Evolutionary conservation across 371 early-diverging fungal genomes (phyloP).

Genomic region (Mortierella sp.): DNA sequence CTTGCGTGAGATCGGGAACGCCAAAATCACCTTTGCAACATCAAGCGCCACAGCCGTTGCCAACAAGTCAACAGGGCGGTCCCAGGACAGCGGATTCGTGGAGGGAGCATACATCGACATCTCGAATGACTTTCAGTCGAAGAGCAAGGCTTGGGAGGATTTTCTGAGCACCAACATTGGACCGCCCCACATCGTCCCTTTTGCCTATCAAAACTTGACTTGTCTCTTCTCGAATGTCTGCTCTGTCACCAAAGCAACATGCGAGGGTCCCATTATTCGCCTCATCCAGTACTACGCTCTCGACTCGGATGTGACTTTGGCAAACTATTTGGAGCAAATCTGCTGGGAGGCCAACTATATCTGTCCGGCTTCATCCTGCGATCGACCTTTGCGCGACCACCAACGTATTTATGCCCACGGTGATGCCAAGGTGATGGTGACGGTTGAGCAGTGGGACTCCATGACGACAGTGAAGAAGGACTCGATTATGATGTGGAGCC

Average conservation of each 20-base stretch:
- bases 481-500: slow-evolving; percentile 87
- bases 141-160: slow-evolving; percentile 66
- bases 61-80: slow-evolving; percentile 54
- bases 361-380: slow-evolving; percentile 82
- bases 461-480: slow-evolving; percentile 77
- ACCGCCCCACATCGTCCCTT: slow-evolving; percentile 70
- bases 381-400: slow-evolving; percentile 80
- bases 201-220: slow-evolving; percentile 76
- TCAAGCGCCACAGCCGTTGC: slow-evolving; percentile 26
- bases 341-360: slow-evolving; percentile 72
- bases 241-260: slow-evolving; percentile 74
- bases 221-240: slow-evolving; percentile 83
- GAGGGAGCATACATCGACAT: slow-evolving; percentile 67
- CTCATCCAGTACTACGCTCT: slow-evolving; percentile 83
- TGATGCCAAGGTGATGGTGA: slow-evolving; percentile 80
- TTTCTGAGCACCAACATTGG: slow-evolving; percentile 66
- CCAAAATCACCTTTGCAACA: slow-evolving; percentile 39
- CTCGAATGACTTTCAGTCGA: slow-evolving; percentile 64
- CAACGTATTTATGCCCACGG: slow-evolving; percentile 89
- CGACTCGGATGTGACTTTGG: slow-evolving; percentile 87
- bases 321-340: slow-evolving; percentile 89
- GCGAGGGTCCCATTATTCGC: slow-evolving; percentile 80
- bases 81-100: slow-evolving; percentile 59
- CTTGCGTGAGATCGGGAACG: slow-evolving; percentile 44
- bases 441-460: slow-evolving; percentile 73